Base-by-base conservation (phyloP, 257 asterid genomes). In the Jaltomata sinuosa region DNA sequence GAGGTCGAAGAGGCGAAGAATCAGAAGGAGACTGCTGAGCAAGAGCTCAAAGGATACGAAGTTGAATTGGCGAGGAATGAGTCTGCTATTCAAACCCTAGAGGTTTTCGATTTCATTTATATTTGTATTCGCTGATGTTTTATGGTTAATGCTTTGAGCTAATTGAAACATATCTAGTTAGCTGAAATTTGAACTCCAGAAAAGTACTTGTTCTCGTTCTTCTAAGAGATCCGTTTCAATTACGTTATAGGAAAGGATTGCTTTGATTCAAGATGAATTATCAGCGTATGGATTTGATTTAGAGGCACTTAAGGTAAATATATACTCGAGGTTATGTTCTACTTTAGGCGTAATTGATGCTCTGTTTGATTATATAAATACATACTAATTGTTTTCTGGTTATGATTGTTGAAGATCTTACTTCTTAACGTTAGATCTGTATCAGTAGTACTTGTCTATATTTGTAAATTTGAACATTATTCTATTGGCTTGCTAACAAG, bases 41-140 rank as follows among this genome's bases (percentile, higher is more conserved):
- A 92, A 90, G 95, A 94, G 86, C 90, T 93, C 55, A 92, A 88
- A 86, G 93, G 96, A 83, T 91, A 87, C 82, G 97, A 93, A 89
- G 94, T 94, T 83, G 96, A 93, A 89, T 80, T 92, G 74, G 85
- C 92, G 76, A 88, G 91, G 89, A 90, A 50, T 84, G 94, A 89
- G 64, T 93, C 91, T 82, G 92, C 97, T 21, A 74, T 93, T 78
- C 91, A 90, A 91, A 86, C 92, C 83, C 85, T 90, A 79, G 93
- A 92, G 97, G 98, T 92, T 76, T 53, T 47, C 42, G 5, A 31
- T 69, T 29, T 34, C 36, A 32, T 65, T 38, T 78, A 72, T 81
- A 62, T 82, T 82, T 61, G 16, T 22, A 57, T 59, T 18, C 2
- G 57, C 8, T 81, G 31, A 36, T 32, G n/a, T 27, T 11, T 61